These are phyloP conservation scores for Auriscalpium orientale DNA, from an alignment of 768 basidiomycete genomes.

Conservation along the genomic window DNA sequence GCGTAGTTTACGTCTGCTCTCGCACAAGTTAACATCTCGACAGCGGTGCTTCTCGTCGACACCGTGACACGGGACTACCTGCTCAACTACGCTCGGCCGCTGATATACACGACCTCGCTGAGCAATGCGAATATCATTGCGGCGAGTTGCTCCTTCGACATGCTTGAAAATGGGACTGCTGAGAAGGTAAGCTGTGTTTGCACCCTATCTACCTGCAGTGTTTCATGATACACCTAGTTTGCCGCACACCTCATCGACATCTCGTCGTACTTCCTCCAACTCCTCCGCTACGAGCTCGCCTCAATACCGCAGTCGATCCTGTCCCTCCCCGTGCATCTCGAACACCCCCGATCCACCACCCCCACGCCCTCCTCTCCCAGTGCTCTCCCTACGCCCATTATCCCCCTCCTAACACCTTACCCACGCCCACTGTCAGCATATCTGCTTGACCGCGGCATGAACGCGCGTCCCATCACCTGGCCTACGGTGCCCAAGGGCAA, in stretches of 20 bases:
- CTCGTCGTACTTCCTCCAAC: constrained; percentile 31
- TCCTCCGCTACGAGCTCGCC: constrained; percentile 23
- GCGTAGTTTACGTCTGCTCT: background rate
- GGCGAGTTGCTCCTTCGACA: constrained; percentile 70
- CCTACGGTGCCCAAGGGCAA: constrained; percentile 87
- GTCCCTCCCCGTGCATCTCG: constrained; percentile 20
- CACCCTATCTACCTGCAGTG: constrained; percentile 20
- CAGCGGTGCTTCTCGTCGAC: constrained; percentile 73
- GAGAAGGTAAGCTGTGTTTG: constrained; percentile 36
- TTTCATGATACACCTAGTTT: constrained; percentile 19
- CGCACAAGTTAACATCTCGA: background rate
- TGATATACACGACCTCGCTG: constrained; percentile 89
- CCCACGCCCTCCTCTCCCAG: constrained; percentile 16
- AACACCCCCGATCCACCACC: constrained; percentile 3
- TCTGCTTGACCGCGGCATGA: constrained; percentile 45
- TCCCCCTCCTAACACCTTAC: constrained; percentile 72
- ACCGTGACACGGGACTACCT: constrained; percentile 74
- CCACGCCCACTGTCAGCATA: constrained; percentile 71
- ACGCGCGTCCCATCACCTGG: constrained; percentile 72
- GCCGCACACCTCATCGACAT: constrained; percentile 35
- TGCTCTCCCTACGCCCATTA: constrained; percentile 61
- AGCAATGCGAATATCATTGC: constrained; percentile 71
- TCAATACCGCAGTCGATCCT: constrained; percentile 27
- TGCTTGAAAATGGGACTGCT: constrained; percentile 63
- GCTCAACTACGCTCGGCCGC: constrained; percentile 83